phyloP scores from a whole-genome alignment of 305 asterid species.

The Rubia tinctorum region DNA sequence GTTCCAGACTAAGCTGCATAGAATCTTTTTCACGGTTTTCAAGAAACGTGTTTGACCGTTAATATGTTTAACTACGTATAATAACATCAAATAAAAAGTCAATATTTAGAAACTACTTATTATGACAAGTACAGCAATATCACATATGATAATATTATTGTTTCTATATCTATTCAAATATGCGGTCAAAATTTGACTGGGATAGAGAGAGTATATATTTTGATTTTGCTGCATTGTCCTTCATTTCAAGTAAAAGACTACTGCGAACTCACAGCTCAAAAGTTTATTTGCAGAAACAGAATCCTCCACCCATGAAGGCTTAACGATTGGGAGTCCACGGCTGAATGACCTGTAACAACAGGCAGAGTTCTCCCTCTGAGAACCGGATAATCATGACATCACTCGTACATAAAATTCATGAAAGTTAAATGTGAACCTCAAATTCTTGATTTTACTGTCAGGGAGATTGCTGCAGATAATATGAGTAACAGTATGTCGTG shows the following conservation, averaged over 20 bases:
- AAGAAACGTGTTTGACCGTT: too few relatives aligned
- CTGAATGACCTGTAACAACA: conserved; percentile 72
- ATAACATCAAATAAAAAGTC: too few relatives aligned
- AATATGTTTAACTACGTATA: too few relatives aligned
- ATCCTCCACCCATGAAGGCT: conserved; percentile 91
- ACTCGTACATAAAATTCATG: conserved; percentile 5
- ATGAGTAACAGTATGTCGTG: conserved; percentile 83
- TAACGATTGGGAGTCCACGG: conserved; percentile 94
- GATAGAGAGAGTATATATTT: background rate
- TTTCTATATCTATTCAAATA: too few relatives aligned
- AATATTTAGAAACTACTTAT: too few relatives aligned
- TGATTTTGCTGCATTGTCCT: background rate
- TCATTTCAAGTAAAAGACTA: background rate
- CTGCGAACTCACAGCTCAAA: conserved; percentile 68
- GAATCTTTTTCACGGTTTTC: too few relatives aligned
- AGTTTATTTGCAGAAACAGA: conserved; percentile 82
- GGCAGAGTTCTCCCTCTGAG: conserved; percentile 14
- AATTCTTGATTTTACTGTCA: conserved; percentile 88
- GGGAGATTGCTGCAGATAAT: conserved; percentile 97
- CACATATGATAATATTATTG: too few relatives aligned
- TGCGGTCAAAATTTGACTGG: too few relatives aligned
- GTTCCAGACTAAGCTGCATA: too few relatives aligned
- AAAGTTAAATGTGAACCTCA: conserved; percentile 53
- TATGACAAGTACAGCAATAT: too few relatives aligned
- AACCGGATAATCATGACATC: conserved; percentile 13